Evolutionary conservation across 1,284 basidiomycete species (phyloP).

Genomic region (Pseudozyma sp.): DNA sequence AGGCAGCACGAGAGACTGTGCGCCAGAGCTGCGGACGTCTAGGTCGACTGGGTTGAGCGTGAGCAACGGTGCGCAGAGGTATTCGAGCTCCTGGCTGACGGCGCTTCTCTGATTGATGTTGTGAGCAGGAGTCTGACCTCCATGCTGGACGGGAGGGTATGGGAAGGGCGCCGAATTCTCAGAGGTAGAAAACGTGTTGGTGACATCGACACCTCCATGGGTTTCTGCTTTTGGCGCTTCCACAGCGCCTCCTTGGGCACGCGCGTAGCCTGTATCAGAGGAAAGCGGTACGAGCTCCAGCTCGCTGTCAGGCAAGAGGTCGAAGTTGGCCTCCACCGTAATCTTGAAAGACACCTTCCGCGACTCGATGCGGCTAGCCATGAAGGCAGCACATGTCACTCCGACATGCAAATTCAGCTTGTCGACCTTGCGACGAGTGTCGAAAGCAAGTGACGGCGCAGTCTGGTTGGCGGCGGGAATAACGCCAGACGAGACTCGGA

Average conservation of each 20-base stretch:
- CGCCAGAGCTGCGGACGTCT: slow-evolving; percentile 19
- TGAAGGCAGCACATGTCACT: slow-evolving; percentile 40
- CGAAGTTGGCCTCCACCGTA: slow-evolving; percentile 21
- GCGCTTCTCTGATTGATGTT: slow-evolving; percentile 4
- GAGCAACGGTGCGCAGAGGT: slow-evolving; percentile 43
- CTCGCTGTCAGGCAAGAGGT: slow-evolving; percentile 28
- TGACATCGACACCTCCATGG: no score
- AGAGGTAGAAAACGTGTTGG: not conserved
- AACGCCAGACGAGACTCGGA: no score
- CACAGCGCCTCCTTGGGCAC: slow-evolving; percentile 5
- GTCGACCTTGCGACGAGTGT: slow-evolving; percentile 15
- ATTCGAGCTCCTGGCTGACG: slow-evolving; percentile 44
- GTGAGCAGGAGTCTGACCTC: not conserved
- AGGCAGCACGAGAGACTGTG: slow-evolving; percentile 27
- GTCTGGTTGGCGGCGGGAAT: no score
- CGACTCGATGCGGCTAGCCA: slow-evolving; percentile 41
- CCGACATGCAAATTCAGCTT: slow-evolving; percentile 34
- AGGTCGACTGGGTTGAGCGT: slow-evolving; percentile 35
- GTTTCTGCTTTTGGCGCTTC: not conserved
- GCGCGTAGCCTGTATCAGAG: slow-evolving; percentile 4
- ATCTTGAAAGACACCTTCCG: slow-evolving; percentile 34
- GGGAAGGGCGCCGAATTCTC: slow-evolving; percentile 4
- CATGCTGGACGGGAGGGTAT: slow-evolving; percentile 11
- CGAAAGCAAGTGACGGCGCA: not conserved
- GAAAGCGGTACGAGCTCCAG: slow-evolving; percentile 31